Evolutionary conservation across 164 flowering plant genomes (phyloP), one percentile per base, ranked within the genome.

Genomic region (Macadamia tetraphylla): DNA sequence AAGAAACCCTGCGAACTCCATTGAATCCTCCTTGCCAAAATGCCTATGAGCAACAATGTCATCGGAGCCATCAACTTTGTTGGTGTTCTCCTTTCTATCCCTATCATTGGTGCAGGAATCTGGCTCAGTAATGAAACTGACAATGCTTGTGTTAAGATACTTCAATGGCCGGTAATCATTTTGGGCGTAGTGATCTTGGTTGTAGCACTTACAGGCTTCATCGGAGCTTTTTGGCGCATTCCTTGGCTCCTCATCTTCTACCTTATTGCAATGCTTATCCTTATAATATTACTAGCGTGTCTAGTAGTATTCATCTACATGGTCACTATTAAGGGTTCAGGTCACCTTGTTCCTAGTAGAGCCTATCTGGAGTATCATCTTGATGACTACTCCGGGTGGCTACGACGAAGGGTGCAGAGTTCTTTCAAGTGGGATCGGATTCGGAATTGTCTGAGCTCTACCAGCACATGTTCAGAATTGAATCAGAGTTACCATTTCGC

Each of bases 81-180:
- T 0, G 96, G 95, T 8, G 74, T 88, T 79, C 87, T 94, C 15
- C 88, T 92, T 9, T 87, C 98, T 0, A 78, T 90, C 42, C 98
- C 97, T 1, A 58, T 94, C 60, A 92, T 94, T 62, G 95, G 97
- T 13, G 76, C 94, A 1, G 97, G 98, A 29, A 88, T 94, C 49
- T 88, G 94, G 96, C 92, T 94, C 0, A 67, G 90, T 10, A 86
- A 78, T 1, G 76, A 85, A 58, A 76, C 92, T 0, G 98, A 86
- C 73, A 89, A 90, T 69, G 78, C 97, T 1, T 94, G 98, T 48
- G 86, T 94, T 12, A 81, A 85, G 74, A 75, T 90, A 60, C 77
- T 94, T 4, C 97, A 90, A 77, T 92, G 97, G 98, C 98, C 98
- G 0, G 89, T 94, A 32, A 88, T 94, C 23, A 83, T 92, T 35